Base-by-base conservation (phyloP, 2,329 filamentous ascomycete species). In the Colletotrichum echinochloae region DNA sequence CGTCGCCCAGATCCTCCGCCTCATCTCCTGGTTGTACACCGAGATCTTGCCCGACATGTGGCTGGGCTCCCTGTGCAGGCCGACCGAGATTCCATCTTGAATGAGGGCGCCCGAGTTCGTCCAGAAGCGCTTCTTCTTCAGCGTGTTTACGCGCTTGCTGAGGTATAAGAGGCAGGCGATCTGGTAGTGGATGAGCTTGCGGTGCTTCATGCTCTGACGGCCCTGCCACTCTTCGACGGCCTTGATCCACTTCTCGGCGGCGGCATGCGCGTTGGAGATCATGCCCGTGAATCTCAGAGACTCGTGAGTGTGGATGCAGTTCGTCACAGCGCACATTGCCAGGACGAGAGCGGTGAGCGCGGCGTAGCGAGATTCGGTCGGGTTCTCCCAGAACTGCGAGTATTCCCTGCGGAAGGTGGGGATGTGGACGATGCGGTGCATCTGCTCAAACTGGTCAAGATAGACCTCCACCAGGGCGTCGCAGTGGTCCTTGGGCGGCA, bases 61-160 rank as follows among this genome's bases (percentile, higher is more conserved):
- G 74, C 86, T 85, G 3, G 88, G 87, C 75, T 90, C 88, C 23
- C 86, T 85, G 74, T 90, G 88, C 56, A 90, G 81, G 20, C 88
- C 88, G 37, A 90, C 85, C 2, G 85, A 85, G 67, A 90, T 86
- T 65, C 86, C 87, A 61, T 90, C 86, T 57, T 88, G 87, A 18
- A 89, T 84, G 66, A 90, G 80, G 6, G 84, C 82, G 0, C 88
- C 87, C 1, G 88, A 83, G 48, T 84, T 83, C 20, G 86, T 88
- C 88, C 88, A 90, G 77, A 88, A 90, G 16, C 87, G 83, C 83
- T 90, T 90, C 83, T 90, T 90, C 81, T 90, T 89, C 73, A 90
- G 85, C 2, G 86, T 87, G 78, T 90, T 90, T 73, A 90, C 85
- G 37, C 87, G 82, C 81, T 90, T 90, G 52, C 86, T 87, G 2